Evolutionary conservation across 2,329 filamentous ascomycete genomes (phyloP).

Genomic region (Ascochyta pisi): DNA sequence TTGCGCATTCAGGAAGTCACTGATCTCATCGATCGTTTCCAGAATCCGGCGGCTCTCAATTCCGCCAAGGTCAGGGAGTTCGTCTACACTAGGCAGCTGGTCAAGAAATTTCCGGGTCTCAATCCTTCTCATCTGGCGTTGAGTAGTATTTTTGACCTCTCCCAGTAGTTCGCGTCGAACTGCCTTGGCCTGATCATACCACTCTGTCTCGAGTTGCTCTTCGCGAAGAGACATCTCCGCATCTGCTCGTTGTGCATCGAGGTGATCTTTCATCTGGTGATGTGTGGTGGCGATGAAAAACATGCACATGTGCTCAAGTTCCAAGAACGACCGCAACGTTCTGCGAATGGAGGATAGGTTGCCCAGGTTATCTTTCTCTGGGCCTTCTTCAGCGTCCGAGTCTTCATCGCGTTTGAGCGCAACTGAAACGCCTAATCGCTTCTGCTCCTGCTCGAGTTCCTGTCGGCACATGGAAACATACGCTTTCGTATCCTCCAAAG

Average conservation of each 20-base stretch:
- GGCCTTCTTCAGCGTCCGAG: conserved; percentile 45
- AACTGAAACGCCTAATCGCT: conserved; percentile 37
- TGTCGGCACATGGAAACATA: conserved; percentile 70
- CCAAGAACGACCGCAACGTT: conserved; percentile 74
- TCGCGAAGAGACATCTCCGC: conserved; percentile 71
- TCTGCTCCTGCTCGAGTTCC: conserved; percentile 63
- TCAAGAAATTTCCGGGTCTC: conserved; percentile 27
- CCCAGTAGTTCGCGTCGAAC: conserved; percentile 80
- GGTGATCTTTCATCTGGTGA: conserved; percentile 80
- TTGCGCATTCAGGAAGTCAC: conserved; percentile 73
- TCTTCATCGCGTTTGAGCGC: conserved; percentile 44
- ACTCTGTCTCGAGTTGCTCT: conserved; percentile 73
- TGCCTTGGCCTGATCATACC: conserved; percentile 79
- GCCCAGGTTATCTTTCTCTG: conserved; percentile 48
- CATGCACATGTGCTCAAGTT: conserved; percentile 79
- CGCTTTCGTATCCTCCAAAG: conserved; percentile 48
- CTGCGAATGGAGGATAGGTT: conserved; percentile 67
- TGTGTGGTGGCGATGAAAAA: conserved; percentile 87
- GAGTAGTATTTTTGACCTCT: conserved; percentile 64
- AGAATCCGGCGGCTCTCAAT: conserved; percentile 75
- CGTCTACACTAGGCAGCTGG: conserved; percentile 53
- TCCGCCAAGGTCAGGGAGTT: conserved; percentile 66
- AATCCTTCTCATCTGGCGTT: conserved; percentile 67
- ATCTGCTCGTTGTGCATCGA: conserved; percentile 65
- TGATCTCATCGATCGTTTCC: conserved; percentile 71